Evolutionary conservation across 495 filamentous ascomycete genomes (phyloP), one percentile per base, ranked within the genome.

Genomic region (Aspergillus asperescens): DNA sequence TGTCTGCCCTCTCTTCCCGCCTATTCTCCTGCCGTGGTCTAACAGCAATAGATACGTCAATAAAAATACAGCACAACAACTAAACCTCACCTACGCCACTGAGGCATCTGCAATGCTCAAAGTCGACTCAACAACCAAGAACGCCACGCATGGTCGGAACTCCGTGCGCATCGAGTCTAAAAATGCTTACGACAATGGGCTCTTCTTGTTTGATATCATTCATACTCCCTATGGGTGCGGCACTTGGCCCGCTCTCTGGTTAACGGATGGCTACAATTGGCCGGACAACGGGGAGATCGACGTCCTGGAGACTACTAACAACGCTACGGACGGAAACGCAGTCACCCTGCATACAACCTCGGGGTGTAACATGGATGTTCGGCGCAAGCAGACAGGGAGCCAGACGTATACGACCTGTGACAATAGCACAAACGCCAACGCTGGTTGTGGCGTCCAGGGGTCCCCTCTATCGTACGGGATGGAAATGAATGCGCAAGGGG

Each of bases 161-260:
- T 80, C 77, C 6, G 76, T 81, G 1, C 79, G 79, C n/a, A 62
- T 82, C 41, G 67, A 77, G 18, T 81, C 78, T 4, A 77, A 71
- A 27, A 68, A 60, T 4, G 65, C 60, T 18, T 82, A 81, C 43
- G 68, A 79, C 28, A 56, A 56, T 7, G 77, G 75, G 1, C 69
- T 81, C 2, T 82, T 82, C 58, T 54, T 82, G 56, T 81, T 81
- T 52, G 79, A 82, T 43, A 73, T 80, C 59, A 43, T 75, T 3
- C 75, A 77, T 38, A 65, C 71, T 0, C 77, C 76, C 13, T 71
- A 69, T 40, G 75, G 74, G 15, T 82, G 78, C 53, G 77, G 68
- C 1, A 79, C 77, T 12, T 81, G 78, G 78, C 77, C 77, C 0
- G 79, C 79, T 0, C 77, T 88, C 18, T 87, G 83, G 83, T 63